Conservation (phyloP, 495 filamentous ascomycete genomes). For the Hyaloscypha finlandica region DNA sequence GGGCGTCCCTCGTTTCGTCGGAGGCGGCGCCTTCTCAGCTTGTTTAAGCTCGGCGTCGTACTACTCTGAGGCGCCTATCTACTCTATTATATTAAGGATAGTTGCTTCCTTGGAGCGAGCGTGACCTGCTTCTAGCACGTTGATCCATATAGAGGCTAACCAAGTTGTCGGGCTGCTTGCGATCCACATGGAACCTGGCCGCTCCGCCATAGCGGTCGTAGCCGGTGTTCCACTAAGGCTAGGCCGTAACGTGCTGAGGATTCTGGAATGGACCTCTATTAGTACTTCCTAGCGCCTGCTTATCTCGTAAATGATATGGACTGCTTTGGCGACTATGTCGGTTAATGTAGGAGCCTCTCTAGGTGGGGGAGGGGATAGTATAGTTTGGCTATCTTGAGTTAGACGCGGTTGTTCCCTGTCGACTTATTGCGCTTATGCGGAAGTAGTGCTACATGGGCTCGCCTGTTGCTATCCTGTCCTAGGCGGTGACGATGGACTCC, state of each 20-base stretch:
- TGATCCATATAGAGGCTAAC: slow-evolving; percentile 17
- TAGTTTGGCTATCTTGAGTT: slow-evolving; percentile 13
- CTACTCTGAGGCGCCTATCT: no score
- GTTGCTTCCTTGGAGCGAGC: slow-evolving; percentile 13
- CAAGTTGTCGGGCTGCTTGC: slow-evolving; percentile 17
- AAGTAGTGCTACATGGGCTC: no score
- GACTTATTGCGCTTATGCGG: no score
- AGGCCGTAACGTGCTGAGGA: slow-evolving; percentile 5
- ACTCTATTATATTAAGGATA: slow-evolving; percentile 17
- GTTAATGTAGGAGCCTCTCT: slow-evolving; percentile 1
- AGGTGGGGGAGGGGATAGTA: neutral
- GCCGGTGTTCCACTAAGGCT: neutral
- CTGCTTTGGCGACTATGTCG: slow-evolving; percentile 6
- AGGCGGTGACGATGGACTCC: neutral
- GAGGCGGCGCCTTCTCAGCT: no score
- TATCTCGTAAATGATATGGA: slow-evolving; percentile 7
- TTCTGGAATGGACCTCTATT: slow-evolving; percentile 7
- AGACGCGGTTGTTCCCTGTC: slow-evolving; percentile 2
- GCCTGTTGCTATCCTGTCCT: no score
- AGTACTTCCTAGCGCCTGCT: slow-evolving; percentile 2
- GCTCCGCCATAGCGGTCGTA: neutral
- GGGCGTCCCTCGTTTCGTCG: no score
- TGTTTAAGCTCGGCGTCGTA: no score
- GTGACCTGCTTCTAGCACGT: slow-evolving; percentile 21
- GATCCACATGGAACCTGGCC: no score